These are phyloP conservation scores for Oryza coarctata DNA, from an alignment of 176 grass and related monocot species.

Conservation along the genomic window DNA sequence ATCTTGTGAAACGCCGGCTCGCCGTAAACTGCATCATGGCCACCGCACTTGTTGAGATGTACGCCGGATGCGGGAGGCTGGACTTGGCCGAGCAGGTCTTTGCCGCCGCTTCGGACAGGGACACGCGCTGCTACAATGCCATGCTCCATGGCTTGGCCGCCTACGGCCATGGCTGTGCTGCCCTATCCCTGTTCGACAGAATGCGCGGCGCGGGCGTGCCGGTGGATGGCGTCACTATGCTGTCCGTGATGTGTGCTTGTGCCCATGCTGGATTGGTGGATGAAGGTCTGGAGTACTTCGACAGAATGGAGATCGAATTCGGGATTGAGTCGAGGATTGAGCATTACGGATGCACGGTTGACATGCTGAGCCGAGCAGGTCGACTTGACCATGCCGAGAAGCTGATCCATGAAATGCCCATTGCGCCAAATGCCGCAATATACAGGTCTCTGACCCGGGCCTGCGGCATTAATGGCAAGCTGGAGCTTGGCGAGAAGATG, in stretches of 20 bases:
- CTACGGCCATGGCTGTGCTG: constrained; percentile 35
- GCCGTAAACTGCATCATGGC: constrained; percentile 24
- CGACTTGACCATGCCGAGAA: constrained; percentile 28
- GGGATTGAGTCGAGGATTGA: constrained; percentile 34
- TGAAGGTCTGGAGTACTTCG: constrained; percentile 33
- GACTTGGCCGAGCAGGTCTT: constrained; percentile 54
- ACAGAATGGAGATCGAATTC: constrained; percentile 44
- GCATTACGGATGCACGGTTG: constrained; percentile 57
- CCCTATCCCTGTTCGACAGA: constrained; percentile 35
- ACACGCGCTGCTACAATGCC: constrained; percentile 46
- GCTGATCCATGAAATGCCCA: constrained; percentile 33
- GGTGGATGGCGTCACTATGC: constrained; percentile 37
- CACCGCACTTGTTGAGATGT: constrained; percentile 47
- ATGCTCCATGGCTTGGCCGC: constrained; percentile 47
- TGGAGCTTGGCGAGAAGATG: constrained; percentile 34
- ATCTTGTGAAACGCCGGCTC: constrained; percentile 4
- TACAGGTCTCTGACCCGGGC: constrained; percentile 44
- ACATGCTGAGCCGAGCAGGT: constrained; percentile 50
- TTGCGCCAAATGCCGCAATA: constrained; percentile 12
- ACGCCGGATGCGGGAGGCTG: constrained; percentile 36
- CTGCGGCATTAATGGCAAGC: constrained; percentile 34
- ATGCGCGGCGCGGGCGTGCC: constrained; percentile 16
- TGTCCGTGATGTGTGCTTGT: constrained; percentile 40
- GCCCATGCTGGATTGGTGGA: constrained; percentile 48
- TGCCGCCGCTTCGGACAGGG: background rate